Conservation (phyloP, 2,329 filamentous ascomycete genomes). For the Monosporascus sp. region DNA sequence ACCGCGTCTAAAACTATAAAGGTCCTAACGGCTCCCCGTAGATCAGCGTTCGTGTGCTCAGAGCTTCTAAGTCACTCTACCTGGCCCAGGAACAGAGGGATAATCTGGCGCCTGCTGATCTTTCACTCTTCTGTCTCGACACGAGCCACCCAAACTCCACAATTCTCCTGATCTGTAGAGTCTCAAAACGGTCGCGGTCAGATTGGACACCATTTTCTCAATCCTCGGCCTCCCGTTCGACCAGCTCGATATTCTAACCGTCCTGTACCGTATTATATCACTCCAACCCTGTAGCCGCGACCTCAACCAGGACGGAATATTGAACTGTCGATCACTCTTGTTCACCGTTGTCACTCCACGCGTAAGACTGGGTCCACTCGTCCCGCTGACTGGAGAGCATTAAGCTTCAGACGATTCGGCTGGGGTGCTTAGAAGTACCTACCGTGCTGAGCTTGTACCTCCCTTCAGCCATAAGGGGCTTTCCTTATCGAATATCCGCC, state of each 20-base stretch:
- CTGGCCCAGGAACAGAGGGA: conserved; percentile 18
- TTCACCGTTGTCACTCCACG: conserved; percentile 44
- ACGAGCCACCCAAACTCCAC: conserved; percentile 31
- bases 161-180: conserved; percentile 26
- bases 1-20: neutral
- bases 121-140: conserved; percentile 30
- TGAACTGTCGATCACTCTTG: conserved; percentile 49
- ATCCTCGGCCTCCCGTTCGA: conserved; percentile 22
- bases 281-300: conserved; percentile 39
- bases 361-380: conserved; percentile 32
- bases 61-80: conserved; percentile 17
- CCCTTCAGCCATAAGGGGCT: conserved; percentile 22
- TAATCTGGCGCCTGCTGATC: conserved; percentile 29
- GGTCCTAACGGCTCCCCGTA: neutral
- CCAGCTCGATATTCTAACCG: conserved; percentile 24
- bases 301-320: conserved; percentile 44
- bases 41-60: conserved; percentile 9
- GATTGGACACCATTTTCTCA: conserved; percentile 29
- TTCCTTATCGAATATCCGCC: conserved; percentile 31
- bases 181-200: conserved; percentile 29
- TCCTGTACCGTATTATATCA: conserved; percentile 15
- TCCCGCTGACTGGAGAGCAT: conserved; percentile 37
- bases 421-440: conserved; percentile 30
- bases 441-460: conserved; percentile 33
- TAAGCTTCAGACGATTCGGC: conserved; percentile 36